Percentiles rank a stretch among this genome's conserved stretches.
phyloP scores from a whole-genome alignment of 1,284 basidiomycete genomes.

The Trametes versicolor region DNA sequence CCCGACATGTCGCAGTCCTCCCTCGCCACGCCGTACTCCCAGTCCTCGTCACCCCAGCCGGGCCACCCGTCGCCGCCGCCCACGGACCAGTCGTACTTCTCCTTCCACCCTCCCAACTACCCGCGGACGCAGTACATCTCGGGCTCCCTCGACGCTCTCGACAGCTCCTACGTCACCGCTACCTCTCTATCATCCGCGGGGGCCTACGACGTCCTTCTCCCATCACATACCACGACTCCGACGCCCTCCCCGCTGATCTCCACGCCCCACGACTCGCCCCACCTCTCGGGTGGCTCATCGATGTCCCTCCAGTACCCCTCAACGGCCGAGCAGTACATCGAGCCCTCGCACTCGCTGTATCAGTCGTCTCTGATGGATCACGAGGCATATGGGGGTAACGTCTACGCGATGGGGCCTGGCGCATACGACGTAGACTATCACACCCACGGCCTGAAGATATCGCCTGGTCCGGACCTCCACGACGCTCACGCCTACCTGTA shows the following conservation, averaged over 20 bases:
- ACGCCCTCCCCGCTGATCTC: conserved; percentile 26
- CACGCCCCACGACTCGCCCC: conserved; percentile 24
- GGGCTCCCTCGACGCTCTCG: conserved; percentile 18
- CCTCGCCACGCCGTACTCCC: conserved; percentile 20
- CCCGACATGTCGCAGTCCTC: conserved; percentile 22
- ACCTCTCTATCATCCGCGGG: conserved; percentile 12
- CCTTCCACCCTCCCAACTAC: conserved; percentile 21
- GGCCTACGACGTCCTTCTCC: conserved; percentile 26
- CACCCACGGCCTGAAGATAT: conserved; percentile 38
- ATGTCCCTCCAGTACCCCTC: conserved; percentile 25
- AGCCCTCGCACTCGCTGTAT: conserved; percentile 23
- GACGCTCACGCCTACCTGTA: conserved; percentile 25
- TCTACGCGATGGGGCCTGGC: conserved; percentile 38
- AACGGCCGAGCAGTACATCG: conserved; percentile 18
- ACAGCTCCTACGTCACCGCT: conserved; percentile 25
- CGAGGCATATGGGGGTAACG: conserved; percentile 11
- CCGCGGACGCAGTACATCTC: conserved; percentile 22
- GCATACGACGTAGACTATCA: conserved; percentile 44
- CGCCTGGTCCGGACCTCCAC: conserved; percentile 21
- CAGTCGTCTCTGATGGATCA: conserved; percentile 21
- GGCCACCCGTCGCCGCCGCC: conserved; percentile 16
- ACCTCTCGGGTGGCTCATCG: conserved; percentile 10
- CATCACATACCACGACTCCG: conserved; percentile 21
- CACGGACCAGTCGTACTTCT: conserved; percentile 24
- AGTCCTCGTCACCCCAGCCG: conserved; percentile 23